Evolutionary conservation across 495 filamentous ascomycete species (phyloP).

Genomic region (Aspergillus kassunensis): DNA sequence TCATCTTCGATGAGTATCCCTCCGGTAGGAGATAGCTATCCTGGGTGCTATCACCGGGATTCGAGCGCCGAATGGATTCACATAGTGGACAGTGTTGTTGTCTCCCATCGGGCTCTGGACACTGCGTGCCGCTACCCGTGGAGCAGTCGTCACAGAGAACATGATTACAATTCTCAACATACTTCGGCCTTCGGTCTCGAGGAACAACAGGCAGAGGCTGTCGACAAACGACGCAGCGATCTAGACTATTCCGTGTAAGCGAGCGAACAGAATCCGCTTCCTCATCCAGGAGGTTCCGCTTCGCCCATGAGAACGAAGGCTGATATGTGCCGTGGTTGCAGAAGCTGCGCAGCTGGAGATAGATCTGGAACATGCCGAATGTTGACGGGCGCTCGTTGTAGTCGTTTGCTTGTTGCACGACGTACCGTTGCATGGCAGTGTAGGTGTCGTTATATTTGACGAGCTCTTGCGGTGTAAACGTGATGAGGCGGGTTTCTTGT

Average conservation of each 20-base stretch:
- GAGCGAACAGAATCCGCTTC: slow-evolving; percentile 15
- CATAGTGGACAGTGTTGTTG: slow-evolving; percentile 3
- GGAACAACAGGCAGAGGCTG: slow-evolving; percentile 4
- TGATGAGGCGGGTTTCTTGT: slow-evolving; percentile 12
- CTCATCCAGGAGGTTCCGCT: slow-evolving; percentile 20
- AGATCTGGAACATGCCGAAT: slow-evolving; percentile 37
- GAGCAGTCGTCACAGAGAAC: slow-evolving; percentile 17
- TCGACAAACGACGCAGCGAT: not conserved
- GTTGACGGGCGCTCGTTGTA: slow-evolving; percentile 13
- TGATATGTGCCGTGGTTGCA: slow-evolving; percentile 48
- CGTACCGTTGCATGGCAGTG: slow-evolving; percentile 26
- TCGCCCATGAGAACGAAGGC: slow-evolving; percentile 30
- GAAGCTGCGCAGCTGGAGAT: slow-evolving; percentile 40
- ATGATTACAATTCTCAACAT: slow-evolving; percentile 16
- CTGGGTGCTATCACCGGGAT: not conserved
- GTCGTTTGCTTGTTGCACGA: slow-evolving; percentile 26
- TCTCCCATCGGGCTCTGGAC: not conserved
- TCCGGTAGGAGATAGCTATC: not conserved
- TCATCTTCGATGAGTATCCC: slow-evolving; percentile 28
- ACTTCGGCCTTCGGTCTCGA: slow-evolving; percentile 9
- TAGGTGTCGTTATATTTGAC: slow-evolving; percentile 29
- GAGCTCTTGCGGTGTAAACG: slow-evolving; percentile 26
- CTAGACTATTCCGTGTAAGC: slow-evolving; percentile 11
- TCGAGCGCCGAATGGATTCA: not conserved
- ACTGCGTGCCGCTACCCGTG: not conserved